Base-by-base conservation (phyloP, 1,139 yeast genomes). In the Candida tropicalis region DNA sequence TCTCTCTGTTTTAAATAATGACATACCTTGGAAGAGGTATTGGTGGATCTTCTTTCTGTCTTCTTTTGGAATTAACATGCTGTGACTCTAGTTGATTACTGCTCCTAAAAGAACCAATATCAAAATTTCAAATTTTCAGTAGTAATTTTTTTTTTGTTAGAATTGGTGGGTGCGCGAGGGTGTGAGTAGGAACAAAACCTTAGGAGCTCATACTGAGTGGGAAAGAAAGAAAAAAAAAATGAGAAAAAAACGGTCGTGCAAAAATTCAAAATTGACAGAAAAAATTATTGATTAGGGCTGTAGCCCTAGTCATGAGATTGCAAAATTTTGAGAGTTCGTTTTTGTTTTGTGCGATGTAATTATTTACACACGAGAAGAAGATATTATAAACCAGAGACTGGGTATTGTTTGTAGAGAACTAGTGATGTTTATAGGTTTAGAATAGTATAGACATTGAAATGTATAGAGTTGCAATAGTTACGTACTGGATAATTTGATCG, bases 31-130 rank as follows among this genome's bases (percentile, higher is more conserved):
- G 88, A 90, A 91, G 80, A 93, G 95, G 87, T 91, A 86, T 78
- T 86, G 88, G 95, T 89, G 96, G 77, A 93, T 93, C 93, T 88
- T 89, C 83, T 88, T 89, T 86, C 99, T 91, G 78, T 93, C 98
- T 80, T 88, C 96, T 82, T 88, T 91, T 80, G 99, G 98, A 84
- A 93, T 93, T 82, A 93, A 87, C 99, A 93, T 93, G 73, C 39
- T 47, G 40, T 26, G 41, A 36, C 40, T 39, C 39, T 40, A 31
- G 35, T 36, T 42, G 40, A 29, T 37, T 18, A 16, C 17, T 27
- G 24, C 26, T 37, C 15, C 35, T 28, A 37, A 37, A 37, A 37
- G 40, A 37, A 37, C 33, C 35, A 32, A 38, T 22, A 20, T 31
- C 28, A 32, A 38, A 32, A 15, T 32, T 28, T 31, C 37, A 29